Conservation (phyloP, 2,329 filamentous ascomycete species). For the Sarocladium strictum region DNA sequence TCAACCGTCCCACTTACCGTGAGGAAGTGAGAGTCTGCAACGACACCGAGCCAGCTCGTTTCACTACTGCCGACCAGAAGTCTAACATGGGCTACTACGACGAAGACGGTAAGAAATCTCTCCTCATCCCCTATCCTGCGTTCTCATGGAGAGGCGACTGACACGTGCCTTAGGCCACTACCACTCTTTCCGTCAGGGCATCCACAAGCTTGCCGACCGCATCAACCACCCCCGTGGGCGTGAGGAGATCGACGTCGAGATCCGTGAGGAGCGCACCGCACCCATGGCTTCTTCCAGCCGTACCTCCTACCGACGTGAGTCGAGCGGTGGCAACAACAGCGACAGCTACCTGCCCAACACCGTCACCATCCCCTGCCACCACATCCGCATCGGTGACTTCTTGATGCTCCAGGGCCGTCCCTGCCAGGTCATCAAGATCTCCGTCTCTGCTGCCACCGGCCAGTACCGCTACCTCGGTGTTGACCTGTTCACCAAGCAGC, state of each 20-base stretch:
- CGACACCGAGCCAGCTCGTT: slow-evolving; percentile 55
- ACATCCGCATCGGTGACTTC: slow-evolving; percentile 98
- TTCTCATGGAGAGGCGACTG: neutral
- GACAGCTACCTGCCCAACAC: slow-evolving; percentile 60
- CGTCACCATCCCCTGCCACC: slow-evolving; percentile 98
- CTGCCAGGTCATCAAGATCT: slow-evolving; percentile 99
- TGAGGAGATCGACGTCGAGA: slow-evolving; percentile 23
- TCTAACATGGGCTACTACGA: slow-evolving; percentile 62
- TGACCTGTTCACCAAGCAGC: slow-evolving; percentile 99
- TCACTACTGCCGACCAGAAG: slow-evolving; percentile 32
- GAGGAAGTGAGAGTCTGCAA: slow-evolving; percentile 53
- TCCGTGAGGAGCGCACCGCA: slow-evolving; percentile 12
- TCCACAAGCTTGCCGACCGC: slow-evolving; percentile 53
- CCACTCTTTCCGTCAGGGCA: slow-evolving; percentile 51
- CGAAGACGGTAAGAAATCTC: slow-evolving; percentile 46
- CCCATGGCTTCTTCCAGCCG: slow-evolving; percentile 11
- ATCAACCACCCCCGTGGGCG: slow-evolving; percentile 43
- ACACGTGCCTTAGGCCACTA: slow-evolving; percentile 40
- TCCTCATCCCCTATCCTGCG: neutral
- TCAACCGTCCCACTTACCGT: slow-evolving; percentile 41
- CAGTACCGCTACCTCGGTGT: slow-evolving; percentile 99
- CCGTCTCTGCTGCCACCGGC: slow-evolving; percentile 92
- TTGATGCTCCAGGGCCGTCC: slow-evolving; percentile 97
- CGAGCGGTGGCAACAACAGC: slow-evolving; percentile 19
- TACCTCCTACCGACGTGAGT: slow-evolving; percentile 7